These are phyloP conservation scores for Cynara cardunculus DNA, from an alignment of 129 eudicot species.

Conservation along the genomic window DNA sequence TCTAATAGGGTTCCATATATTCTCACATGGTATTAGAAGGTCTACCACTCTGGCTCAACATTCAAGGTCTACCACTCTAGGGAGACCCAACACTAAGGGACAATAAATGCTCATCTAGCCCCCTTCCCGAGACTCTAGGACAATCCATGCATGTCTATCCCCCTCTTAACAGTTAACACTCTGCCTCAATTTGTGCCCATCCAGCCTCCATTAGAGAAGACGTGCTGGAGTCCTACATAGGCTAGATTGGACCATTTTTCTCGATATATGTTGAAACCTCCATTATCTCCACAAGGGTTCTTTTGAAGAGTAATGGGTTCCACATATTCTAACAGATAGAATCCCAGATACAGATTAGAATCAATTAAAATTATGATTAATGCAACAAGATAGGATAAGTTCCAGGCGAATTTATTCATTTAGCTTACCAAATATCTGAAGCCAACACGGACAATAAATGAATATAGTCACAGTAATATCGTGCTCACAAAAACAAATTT, in stretches of 20 bases:
- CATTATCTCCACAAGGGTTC: not conserved
- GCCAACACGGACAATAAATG: not conserved
- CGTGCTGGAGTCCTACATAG: too few relatives aligned
- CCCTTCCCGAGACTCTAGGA: not conserved
- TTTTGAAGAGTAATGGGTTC: not conserved
- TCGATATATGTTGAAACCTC: too few relatives aligned
- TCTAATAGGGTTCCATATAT: not conserved
- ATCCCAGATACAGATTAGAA: not conserved
- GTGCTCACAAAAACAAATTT: not conserved
- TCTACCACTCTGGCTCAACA: too few relatives aligned
- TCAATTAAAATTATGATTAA: not conserved
- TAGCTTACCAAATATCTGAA: not conserved
- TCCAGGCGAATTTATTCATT: not conserved
- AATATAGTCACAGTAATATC: slow-evolving; percentile 1
- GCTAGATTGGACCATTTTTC: too few relatives aligned
- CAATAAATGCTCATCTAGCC: not conserved
- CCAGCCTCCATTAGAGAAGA: too few relatives aligned
- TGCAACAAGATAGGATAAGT: not conserved
- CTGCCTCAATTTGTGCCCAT: too few relatives aligned
- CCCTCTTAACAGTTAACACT: too few relatives aligned
- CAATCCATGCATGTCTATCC: not conserved
- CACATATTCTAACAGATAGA: not conserved
- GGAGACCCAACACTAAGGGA: not conserved
- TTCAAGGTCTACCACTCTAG: not conserved
- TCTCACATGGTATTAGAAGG: not conserved